Evolutionary conservation across 441 rosid species (phyloP).

Genomic region (Brassica hybrid): DNA sequence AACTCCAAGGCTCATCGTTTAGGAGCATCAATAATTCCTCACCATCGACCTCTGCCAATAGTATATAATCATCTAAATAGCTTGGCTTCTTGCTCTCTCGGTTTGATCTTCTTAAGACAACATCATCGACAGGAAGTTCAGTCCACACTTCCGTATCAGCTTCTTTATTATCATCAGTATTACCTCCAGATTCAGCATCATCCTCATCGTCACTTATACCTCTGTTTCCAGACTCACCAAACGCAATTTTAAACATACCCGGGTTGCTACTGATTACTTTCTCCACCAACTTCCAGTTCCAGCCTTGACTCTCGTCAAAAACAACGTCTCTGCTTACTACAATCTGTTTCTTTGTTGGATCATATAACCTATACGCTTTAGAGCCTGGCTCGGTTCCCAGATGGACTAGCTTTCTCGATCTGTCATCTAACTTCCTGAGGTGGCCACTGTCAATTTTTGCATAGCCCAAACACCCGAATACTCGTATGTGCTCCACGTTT

Average conservation of each 20-base stretch:
- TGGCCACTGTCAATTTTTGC: not conserved
- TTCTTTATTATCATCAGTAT: no score
- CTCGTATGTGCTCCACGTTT: not conserved
- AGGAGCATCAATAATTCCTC: not conserved
- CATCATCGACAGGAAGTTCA: no score
- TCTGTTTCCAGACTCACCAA: not conserved
- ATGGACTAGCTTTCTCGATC: not conserved
- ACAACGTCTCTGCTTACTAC: not conserved
- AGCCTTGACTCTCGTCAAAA: not conserved
- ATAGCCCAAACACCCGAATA: not conserved
- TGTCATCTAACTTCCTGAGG: not conserved
- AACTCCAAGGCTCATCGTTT: not conserved
- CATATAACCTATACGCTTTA: not conserved
- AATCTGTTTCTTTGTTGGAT: not conserved
- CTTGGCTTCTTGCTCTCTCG: not conserved
- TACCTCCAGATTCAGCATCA: not conserved
- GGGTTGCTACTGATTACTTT: no score
- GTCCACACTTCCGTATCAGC: no score
- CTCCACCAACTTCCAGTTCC: not conserved
- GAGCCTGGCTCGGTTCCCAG: not conserved
- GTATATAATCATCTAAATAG: not conserved
- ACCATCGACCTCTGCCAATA: not conserved
- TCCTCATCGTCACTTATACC: not conserved
- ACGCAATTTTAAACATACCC: not conserved
- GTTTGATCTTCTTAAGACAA: not conserved